Percentiles rank a stretch among this genome's conserved stretches.
Conservation (phyloP, 1,284 basidiomycete species). For the Termitomyces sp. region DNA sequence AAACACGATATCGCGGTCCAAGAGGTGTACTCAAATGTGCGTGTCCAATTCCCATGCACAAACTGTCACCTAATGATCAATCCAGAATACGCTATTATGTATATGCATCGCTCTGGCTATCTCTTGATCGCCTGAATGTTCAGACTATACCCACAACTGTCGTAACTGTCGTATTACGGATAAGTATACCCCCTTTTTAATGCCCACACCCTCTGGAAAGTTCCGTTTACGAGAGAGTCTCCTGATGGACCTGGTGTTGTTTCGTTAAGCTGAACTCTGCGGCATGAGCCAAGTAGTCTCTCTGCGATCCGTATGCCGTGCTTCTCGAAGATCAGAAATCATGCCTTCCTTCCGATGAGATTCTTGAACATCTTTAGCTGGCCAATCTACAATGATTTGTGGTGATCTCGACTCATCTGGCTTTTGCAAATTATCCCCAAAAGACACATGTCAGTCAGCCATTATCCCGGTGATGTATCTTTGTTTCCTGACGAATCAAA, state of each 20-base stretch:
- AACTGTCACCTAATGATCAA: constrained; percentile 13
- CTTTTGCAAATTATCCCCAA: constrained; percentile 13
- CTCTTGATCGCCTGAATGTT: constrained; percentile 25
- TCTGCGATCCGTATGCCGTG: constrained; percentile 24
- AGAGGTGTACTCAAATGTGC: constrained; percentile 65
- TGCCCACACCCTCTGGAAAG: constrained; percentile 17
- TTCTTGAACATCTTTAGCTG: constrained; percentile 9
- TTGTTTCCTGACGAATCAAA: background rate
- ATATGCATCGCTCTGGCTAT: constrained; percentile 72
- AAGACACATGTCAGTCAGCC: background rate
- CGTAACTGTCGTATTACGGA: constrained; percentile 26
- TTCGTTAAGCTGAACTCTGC: background rate
- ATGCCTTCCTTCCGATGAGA: constrained; percentile 22
- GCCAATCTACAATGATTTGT: constrained; percentile 1
- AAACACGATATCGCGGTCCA: constrained; percentile 65
- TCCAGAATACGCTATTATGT: constrained; percentile 68
- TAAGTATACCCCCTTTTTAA: constrained; percentile 27
- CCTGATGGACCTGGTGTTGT: constrained; percentile 5
- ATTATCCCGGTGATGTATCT: background rate
- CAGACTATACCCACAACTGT: constrained; percentile 20
- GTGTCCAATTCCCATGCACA: constrained; percentile 24
- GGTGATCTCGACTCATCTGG: constrained; percentile 3
- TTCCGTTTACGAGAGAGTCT: constrained; percentile 7
- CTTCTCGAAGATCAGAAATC: constrained; percentile 29
- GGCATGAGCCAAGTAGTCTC: background rate